Evolutionary conservation across 1,284 basidiomycete genomes (phyloP).

Genomic region (Trichosporon ovoides): DNA sequence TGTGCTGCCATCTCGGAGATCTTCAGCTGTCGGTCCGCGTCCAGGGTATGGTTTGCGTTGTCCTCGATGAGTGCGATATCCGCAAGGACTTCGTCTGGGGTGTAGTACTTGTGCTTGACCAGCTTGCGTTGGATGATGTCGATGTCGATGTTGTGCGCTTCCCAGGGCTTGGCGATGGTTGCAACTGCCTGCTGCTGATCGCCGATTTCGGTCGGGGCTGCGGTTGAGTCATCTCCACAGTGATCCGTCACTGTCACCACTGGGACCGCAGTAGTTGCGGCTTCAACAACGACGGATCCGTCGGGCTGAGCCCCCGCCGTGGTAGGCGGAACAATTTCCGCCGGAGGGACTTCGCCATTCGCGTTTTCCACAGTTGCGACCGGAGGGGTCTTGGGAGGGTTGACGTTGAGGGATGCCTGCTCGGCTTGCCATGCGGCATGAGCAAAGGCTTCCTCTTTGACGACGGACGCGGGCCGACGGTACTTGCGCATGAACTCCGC

Average conservation of each 20-base stretch:
- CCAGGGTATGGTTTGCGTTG: slow-evolving; percentile 69
- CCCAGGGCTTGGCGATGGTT: slow-evolving; percentile 21
- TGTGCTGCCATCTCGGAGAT: slow-evolving; percentile 87
- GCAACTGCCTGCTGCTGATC: slow-evolving; percentile 6
- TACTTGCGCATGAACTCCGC: slow-evolving; percentile 88
- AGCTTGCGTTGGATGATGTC: slow-evolving; percentile 85
- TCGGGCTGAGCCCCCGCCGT: not conserved
- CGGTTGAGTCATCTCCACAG: not conserved
- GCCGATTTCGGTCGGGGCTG: not conserved
- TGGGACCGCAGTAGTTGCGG: not conserved
- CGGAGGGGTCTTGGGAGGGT: not conserved
- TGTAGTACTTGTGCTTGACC: slow-evolving; percentile 81
- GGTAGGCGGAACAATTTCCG: not conserved
- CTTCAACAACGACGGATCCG: slow-evolving; percentile 1
- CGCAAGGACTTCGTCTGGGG: slow-evolving; percentile 77
- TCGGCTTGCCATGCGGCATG: slow-evolving; percentile 16
- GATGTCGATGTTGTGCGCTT: slow-evolving; percentile 71
- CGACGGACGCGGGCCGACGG: slow-evolving; percentile 79
- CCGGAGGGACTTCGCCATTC: not conserved
- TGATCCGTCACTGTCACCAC: not conserved
- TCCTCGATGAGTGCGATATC: slow-evolving; percentile 85
- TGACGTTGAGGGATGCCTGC: slow-evolving; percentile 20
- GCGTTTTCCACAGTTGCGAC: not conserved
- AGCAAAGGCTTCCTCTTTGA: slow-evolving; percentile 50
- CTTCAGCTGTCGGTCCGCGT: slow-evolving; percentile 69